Base-by-base conservation (phyloP, 108 stramenopile species). In the Epipyxis sp. region DNA sequence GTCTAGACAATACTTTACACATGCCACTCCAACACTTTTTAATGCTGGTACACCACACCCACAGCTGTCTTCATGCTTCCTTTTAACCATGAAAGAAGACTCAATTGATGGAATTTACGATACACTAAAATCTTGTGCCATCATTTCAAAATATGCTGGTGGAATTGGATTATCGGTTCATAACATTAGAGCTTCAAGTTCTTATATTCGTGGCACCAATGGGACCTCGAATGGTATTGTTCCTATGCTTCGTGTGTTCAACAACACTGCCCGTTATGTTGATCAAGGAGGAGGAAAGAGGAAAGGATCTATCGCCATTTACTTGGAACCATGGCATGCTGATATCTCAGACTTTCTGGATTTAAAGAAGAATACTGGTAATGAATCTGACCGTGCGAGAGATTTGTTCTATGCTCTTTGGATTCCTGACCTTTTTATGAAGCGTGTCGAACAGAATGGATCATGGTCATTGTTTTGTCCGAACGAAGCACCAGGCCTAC, bases 231-330 rank as follows among this genome's bases (percentile, higher is more conserved):
- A 96, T 83, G 97, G 97, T 1, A 83, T 98, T 50, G 94, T 98
- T n/a, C 97, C 97, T 25, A 97, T 98, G 95, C 90, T 98, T n/a
- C 90, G 95, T 13, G 95, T 98, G 1, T 98, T 91, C 77, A 95
- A 98, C 87, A 91, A 91, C 40, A 98, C 95, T 35, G 91, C 93
- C 10, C 88, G 96, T 44, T 97, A 97, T 78, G 97, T 98, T 2
- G 93, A 98, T 83, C 97, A 98, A 78, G 97, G 95, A 1, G 97
- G 97, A 6, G 96, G 96, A 29, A 96, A 95, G 80, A 84, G 97
- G 54, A 94, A 94, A 29, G 97, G 97, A 1, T 93, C 95, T 40
- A 93, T 98, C 85, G 97, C 97, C 16, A 81, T 96, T 69, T 98
- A 96, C 83, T 59, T 98, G 0, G 97, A 98, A 80, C 97, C 97